phyloP scores from a whole-genome alignment of 306 rosid species.

The Cucumis hystrix region DNA sequence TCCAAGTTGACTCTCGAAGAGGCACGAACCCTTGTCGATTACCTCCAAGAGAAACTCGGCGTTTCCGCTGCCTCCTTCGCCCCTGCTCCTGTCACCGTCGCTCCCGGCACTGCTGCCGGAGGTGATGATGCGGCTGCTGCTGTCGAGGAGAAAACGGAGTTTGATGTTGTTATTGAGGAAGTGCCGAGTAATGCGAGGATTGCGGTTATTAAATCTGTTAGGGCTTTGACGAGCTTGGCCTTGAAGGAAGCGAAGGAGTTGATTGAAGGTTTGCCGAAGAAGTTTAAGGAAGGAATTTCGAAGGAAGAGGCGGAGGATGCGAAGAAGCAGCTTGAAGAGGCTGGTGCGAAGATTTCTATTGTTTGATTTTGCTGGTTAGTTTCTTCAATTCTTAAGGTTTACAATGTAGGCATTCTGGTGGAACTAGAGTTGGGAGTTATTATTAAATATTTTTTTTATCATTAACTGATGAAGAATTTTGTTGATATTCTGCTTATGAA shows the following conservation, averaged over 20 bases:
- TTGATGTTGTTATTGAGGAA: constrained; percentile 75
- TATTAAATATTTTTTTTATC: background rate
- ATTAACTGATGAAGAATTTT: background rate
- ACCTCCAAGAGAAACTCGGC: constrained; percentile 87
- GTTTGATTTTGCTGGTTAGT: constrained; percentile 17
- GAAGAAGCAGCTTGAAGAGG: constrained; percentile 87
- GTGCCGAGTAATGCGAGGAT: constrained; percentile 72
- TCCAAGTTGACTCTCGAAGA: constrained; percentile 65
- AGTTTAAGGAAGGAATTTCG: constrained; percentile 62
- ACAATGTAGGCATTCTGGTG: background rate
- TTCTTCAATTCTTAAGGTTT: background rate
- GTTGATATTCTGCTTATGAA: background rate
- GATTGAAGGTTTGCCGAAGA: constrained; percentile 92
- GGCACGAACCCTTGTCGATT: constrained; percentile 63
- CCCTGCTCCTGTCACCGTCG: constrained; percentile 42
- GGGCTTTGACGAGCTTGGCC: constrained; percentile 69
- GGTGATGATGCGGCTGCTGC: constrained; percentile 26
- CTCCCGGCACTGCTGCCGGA: constrained; percentile 17
- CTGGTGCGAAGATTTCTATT: constrained; percentile 74
- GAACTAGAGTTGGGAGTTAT: background rate
- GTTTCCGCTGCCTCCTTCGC: constrained; percentile 48
- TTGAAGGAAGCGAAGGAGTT: constrained; percentile 90
- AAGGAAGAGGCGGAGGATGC: constrained; percentile 92
- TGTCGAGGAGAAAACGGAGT: constrained; percentile 86
- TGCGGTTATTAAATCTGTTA: constrained; percentile 73